Evolutionary conservation across 345 rosid genomes (phyloP).

Genomic region (Crucihimalaya himalaica): DNA sequence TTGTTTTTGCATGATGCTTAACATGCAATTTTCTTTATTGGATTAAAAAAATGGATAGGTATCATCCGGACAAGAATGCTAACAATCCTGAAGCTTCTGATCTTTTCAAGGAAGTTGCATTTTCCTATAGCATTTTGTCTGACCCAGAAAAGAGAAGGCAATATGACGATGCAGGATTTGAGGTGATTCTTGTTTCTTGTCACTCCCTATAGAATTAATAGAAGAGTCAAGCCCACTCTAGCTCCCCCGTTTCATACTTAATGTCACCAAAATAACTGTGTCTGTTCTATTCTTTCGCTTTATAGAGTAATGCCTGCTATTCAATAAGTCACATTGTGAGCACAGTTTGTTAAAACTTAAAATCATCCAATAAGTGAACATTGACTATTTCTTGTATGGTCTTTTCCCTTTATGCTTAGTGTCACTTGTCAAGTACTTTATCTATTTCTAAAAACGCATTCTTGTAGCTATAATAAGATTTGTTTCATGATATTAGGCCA

Average conservation of each 20-base stretch:
- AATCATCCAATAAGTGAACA: neutral
- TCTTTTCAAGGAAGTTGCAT: slow-evolving; percentile 92
- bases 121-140: slow-evolving; percentile 91
- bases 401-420: neutral
- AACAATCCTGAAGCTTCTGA: slow-evolving; percentile 95
- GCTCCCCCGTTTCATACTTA: neutral
- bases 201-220: neutral
- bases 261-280: neutral
- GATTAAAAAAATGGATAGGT: slow-evolving; percentile 45
- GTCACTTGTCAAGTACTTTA: neutral
- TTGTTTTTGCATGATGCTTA: neutral
- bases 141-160: slow-evolving; percentile 98
- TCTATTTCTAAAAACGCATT: neutral
- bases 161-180: slow-evolving; percentile 90
- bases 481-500: slow-evolving; percentile 53
- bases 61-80: slow-evolving; percentile 97
- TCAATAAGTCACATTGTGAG: too few species aligned
- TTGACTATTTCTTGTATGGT: neutral
- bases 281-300: neutral
- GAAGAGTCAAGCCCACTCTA: neutral
- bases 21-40: neutral
- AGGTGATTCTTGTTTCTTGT: slow-evolving; percentile 51
- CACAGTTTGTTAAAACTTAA: too few species aligned
- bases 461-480: neutral
- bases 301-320: neutral